Conservation (phyloP, 495 filamentous ascomycete species). For the Aspergillus ostianus region DNA sequence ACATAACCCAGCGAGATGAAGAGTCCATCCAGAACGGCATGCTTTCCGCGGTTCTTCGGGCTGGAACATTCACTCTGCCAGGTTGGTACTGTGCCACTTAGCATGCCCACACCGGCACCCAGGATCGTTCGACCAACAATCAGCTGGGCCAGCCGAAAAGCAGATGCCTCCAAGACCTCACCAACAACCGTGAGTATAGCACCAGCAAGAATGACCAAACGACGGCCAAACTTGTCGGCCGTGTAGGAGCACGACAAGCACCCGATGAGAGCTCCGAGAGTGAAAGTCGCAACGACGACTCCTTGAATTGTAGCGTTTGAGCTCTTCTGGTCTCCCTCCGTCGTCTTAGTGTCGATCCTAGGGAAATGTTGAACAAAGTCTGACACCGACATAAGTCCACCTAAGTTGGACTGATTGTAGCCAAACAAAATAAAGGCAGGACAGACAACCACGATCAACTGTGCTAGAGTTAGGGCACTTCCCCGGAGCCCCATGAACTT, state of each 20-base stretch:
- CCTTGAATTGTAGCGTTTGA: conserved; percentile 32
- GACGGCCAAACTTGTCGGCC: conserved; percentile 44
- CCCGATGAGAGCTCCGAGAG: conserved; percentile 28
- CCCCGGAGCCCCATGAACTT: conserved; percentile 27
- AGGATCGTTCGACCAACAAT: conserved; percentile 55
- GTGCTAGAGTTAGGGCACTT: conserved; percentile 13
- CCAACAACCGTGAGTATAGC: conserved; percentile 55
- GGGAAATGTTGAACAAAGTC: conserved; percentile 42
- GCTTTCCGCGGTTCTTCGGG: conserved; percentile 28
- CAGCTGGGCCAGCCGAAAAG: conserved; percentile 54
- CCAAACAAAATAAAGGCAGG: conserved; percentile 28
- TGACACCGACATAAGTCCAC: conserved; percentile 15
- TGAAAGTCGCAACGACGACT: conserved; percentile 31
- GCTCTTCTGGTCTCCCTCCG: conserved; percentile 22
- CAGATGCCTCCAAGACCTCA: conserved; percentile 52
- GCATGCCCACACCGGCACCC: conserved; percentile 41
- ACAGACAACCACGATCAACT: conserved; percentile 19
- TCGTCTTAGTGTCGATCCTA: conserved; percentile 42
- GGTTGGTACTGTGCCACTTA: conserved; percentile 41
- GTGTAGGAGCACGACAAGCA: conserved; percentile 28
- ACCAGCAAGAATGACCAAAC: conserved; percentile 50
- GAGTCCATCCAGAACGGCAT: conserved; percentile 38
- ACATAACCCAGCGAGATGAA: conserved; percentile 50
- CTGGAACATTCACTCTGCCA: conserved; percentile 47
- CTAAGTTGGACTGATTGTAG: conserved; percentile 24